A percentile compares a stretch with the other conserved stretches of the same genome.
These are phyloP conservation scores for Triticum monococcum DNA, from an alignment of 176 grass and related monocot species.

Conservation along the genomic window DNA sequence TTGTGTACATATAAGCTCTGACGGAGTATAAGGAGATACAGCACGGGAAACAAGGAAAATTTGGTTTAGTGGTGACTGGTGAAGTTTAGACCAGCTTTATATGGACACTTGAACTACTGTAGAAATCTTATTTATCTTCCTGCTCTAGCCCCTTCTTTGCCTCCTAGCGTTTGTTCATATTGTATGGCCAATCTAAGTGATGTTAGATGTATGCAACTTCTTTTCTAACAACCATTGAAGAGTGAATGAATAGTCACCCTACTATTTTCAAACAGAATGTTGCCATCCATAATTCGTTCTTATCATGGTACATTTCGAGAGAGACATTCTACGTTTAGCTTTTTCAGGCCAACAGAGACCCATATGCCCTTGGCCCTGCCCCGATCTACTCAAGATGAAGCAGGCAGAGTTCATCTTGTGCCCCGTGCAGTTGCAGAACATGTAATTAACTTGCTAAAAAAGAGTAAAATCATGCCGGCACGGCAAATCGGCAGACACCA, in stretches of 20 bases:
- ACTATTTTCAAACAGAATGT: background rate
- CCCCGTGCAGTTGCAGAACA: background rate
- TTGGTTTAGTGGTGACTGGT: background rate
- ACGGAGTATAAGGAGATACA: background rate
- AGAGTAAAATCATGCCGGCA: background rate
- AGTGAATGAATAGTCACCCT: background rate
- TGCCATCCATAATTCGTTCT: background rate
- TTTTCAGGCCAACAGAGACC: background rate
- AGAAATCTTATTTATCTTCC: background rate
- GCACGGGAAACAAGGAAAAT: background rate
- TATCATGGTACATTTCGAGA: background rate
- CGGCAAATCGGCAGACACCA: background rate
- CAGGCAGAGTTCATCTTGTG: background rate
- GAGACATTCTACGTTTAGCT: background rate
- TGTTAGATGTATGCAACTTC: background rate
- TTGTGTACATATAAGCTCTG: constrained; percentile 14
- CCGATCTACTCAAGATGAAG: background rate
- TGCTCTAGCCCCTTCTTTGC: background rate
- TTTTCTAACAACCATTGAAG: background rate
- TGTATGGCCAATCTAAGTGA: background rate
- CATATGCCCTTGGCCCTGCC: background rate
- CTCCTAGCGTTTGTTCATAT: constrained; percentile 9
- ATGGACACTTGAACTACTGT: background rate
- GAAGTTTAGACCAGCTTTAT: background rate
- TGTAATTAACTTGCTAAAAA: background rate